phyloP scores from a whole-genome alignment of 176 grass and related monocot genomes.

The Ensete glaucum region DNA sequence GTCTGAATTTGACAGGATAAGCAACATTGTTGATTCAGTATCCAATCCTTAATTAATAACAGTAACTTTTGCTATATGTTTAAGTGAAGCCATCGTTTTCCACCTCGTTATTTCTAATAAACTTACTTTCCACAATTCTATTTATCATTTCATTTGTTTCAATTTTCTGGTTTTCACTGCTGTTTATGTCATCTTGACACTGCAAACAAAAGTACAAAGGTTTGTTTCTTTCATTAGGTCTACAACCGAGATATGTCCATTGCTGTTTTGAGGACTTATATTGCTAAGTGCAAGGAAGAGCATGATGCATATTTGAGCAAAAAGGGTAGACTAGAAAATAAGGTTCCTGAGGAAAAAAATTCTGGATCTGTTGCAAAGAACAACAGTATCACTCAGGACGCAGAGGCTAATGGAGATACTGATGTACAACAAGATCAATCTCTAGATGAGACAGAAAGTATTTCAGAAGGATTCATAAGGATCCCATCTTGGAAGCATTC shows the following conservation, averaged over 20 bases:
- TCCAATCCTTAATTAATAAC: too few relatives aligned
- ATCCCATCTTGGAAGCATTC: slow-evolving; percentile 44
- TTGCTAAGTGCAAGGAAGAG: slow-evolving; percentile 77
- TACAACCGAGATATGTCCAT: slow-evolving; percentile 98
- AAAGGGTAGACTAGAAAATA: slow-evolving; percentile 30
- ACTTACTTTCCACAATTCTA: too few relatives aligned
- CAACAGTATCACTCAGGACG: slow-evolving; percentile 21
- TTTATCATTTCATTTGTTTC: too few relatives aligned
- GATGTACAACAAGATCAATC: slow-evolving; percentile 31
- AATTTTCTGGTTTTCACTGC: too few relatives aligned
- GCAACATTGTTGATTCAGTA: too few relatives aligned
- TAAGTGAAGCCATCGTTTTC: too few relatives aligned
- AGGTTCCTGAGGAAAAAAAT: neutral
- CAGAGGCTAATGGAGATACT: slow-evolving; percentile 26
- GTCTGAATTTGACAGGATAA: too few relatives aligned
- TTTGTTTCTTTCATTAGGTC: slow-evolving; percentile 46
- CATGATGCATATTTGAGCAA: slow-evolving; percentile 53
- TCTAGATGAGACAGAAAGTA: slow-evolving; percentile 25
- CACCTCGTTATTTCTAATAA: too few relatives aligned
- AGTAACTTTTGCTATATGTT: too few relatives aligned
- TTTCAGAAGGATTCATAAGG: slow-evolving; percentile 31
- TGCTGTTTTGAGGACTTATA: slow-evolving; percentile 77
- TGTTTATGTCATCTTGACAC: neutral
- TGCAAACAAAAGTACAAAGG: neutral
- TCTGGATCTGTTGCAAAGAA: slow-evolving; percentile 33